Percentiles rank a stretch among this genome's conserved stretches.
These are phyloP conservation scores for Penicillium verhagenii DNA, from an alignment of 495 filamentous ascomycete species.

Conservation along the genomic window DNA sequence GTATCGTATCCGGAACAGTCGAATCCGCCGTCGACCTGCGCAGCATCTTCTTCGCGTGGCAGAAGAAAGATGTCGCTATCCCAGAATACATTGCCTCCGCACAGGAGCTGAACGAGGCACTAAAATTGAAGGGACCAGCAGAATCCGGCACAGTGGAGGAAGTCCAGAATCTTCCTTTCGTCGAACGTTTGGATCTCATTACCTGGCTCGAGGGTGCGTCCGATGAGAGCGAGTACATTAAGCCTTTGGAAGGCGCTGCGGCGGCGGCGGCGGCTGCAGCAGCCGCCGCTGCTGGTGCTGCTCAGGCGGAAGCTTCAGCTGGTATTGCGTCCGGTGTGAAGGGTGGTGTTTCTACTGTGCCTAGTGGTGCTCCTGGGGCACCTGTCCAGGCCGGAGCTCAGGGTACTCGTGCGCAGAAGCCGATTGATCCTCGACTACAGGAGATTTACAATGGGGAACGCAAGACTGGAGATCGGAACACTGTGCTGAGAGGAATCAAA, in stretches of 20 bases:
- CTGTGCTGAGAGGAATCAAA: conserved; percentile 81
- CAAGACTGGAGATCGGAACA: conserved; percentile 90
- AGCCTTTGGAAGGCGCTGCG: conserved; percentile 65
- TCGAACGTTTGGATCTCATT: conserved; percentile 85
- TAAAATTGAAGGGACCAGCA: conserved; percentile 55
- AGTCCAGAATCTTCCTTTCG: conserved; percentile 83
- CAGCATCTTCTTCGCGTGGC: conserved; percentile 92
- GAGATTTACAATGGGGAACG: conserved; percentile 90
- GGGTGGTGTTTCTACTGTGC: conserved; percentile 37
- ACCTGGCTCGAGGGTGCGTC: conserved; percentile 87
- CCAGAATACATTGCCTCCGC: conserved; percentile 85
- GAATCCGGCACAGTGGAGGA: conserved; percentile 45
- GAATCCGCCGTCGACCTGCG: conserved; percentile 79
- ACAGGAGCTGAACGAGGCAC: conserved; percentile 75
- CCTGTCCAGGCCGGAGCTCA: conserved; percentile 51
- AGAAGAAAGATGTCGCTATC: conserved; percentile 83
- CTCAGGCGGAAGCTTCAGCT: conserved; percentile 35
- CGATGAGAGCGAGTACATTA: conserved; percentile 90
- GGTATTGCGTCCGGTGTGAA: conserved; percentile 44
- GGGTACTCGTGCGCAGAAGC: conserved; percentile 47
- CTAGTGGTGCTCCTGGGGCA: conserved; percentile 50
- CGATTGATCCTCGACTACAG: conserved; percentile 73
- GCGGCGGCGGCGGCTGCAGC: conserved; percentile 53
- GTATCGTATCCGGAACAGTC: conserved; percentile 66
- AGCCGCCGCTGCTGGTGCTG: conserved; percentile 43